These are phyloP conservation scores for Arabidopsis suecica DNA, from an alignment of 345 rosid species.

Conservation along the genomic window DNA sequence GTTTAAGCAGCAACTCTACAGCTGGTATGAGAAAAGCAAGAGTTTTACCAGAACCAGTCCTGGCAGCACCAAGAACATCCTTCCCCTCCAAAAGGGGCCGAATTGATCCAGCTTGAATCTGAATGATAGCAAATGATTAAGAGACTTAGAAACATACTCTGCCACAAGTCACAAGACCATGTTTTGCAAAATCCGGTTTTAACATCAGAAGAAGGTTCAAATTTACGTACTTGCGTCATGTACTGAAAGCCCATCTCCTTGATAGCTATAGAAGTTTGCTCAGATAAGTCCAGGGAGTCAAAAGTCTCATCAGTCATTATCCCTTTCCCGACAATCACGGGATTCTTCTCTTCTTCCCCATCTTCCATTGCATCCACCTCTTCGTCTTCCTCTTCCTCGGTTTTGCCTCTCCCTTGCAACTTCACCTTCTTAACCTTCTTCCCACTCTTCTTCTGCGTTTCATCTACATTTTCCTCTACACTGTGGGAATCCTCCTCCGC, in stretches of 20 bases:
- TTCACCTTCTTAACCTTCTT: slow-evolving; percentile 39
- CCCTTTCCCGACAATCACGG: slow-evolving; percentile 55
- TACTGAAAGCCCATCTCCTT: slow-evolving; percentile 78
- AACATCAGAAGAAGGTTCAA: background rate
- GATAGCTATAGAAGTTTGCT: slow-evolving; percentile 67
- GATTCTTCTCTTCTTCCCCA: slow-evolving; percentile 38
- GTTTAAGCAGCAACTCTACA: slow-evolving; percentile 75
- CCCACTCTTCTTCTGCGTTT: slow-evolving; percentile 25
- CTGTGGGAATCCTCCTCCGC: slow-evolving; percentile 30
- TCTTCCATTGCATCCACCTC: slow-evolving; percentile 39
- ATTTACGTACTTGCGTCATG: slow-evolving; percentile 75
- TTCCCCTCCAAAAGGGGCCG: slow-evolving; percentile 81
- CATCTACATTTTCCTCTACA: slow-evolving; percentile 20
- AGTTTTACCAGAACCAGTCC: slow-evolving; percentile 98
- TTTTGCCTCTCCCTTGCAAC: slow-evolving; percentile 27
- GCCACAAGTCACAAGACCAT: background rate
- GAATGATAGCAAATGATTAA: slow-evolving; percentile 7
- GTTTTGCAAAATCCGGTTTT: background rate
- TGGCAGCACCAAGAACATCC: slow-evolving; percentile 98
- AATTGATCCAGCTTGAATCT: slow-evolving; percentile 93
- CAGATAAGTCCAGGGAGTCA: slow-evolving; percentile 71
- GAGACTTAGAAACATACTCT: slow-evolving; percentile 8
- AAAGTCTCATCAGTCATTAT: slow-evolving; percentile 83
- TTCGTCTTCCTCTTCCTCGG: slow-evolving; percentile 42
- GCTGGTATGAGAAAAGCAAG: slow-evolving; percentile 94